Evolutionary conservation across 495 filamentous ascomycete genomes (phyloP).

Genomic region (Podospora sp.): DNA sequence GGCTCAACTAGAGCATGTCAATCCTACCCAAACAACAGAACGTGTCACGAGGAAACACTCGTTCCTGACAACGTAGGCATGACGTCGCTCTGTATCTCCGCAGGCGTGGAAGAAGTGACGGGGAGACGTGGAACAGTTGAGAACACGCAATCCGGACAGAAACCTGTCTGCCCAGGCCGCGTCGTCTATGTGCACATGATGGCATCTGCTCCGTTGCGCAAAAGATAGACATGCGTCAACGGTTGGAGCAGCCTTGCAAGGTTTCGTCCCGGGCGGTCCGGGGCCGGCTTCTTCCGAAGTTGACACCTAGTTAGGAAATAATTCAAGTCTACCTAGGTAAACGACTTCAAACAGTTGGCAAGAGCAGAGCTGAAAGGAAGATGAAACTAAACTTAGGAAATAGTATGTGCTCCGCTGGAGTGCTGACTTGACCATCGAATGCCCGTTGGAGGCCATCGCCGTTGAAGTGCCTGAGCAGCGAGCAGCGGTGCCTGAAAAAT

Average conservation of each 20-base stretch:
- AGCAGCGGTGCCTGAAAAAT: not conserved
- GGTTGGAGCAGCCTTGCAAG: not conserved
- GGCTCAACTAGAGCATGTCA: constrained; percentile 2
- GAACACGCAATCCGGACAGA: not conserved
- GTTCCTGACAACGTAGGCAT: constrained; percentile 4
- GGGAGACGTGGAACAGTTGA: not conserved
- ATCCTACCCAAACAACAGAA: not conserved
- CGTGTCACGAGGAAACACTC: not conserved
- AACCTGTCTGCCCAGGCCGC: not conserved
- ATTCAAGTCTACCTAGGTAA: too few relatives aligned
- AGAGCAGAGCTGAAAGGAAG: not conserved
- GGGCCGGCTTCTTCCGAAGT: not conserved
- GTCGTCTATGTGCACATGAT: not conserved
- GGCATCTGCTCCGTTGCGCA: not conserved
- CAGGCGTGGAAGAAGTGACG: not conserved
- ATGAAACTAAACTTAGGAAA: not conserved
- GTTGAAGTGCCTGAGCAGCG: not conserved
- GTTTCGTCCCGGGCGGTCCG: not conserved
- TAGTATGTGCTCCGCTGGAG: not conserved
- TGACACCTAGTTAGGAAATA: not conserved
- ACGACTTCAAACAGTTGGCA: not conserved
- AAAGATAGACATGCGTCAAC: not conserved
- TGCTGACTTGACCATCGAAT: not conserved
- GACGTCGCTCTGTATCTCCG: not conserved
- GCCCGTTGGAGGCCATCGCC: not conserved